Conservation (phyloP, 1,139 yeast genomes). For the Taphrina sp. region DNA sequence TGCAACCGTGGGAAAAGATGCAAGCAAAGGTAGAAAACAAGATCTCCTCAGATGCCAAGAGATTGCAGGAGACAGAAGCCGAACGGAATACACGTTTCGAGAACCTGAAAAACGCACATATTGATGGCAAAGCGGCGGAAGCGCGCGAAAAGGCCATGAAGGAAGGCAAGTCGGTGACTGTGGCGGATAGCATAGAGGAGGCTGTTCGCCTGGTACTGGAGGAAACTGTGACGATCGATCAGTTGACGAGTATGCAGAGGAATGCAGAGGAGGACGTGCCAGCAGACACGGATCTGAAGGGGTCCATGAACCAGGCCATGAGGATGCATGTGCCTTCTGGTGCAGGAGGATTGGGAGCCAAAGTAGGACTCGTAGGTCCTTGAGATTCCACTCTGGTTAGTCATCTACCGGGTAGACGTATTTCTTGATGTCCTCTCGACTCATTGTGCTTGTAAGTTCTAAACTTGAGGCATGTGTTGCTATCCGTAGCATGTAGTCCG, state of each 20-base stretch:
- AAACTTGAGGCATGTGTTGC: too few relatives aligned
- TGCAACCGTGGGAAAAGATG: conserved; percentile 18
- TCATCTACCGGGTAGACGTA: too few relatives aligned
- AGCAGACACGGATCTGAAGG: not conserved
- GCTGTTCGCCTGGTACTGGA: conserved; percentile 9
- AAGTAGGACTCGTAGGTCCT: too few relatives aligned
- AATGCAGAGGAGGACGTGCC: not conserved
- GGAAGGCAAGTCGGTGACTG: conserved; percentile 15
- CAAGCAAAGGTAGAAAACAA: conserved; percentile 2
- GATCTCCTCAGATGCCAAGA: not conserved
- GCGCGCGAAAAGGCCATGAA: conserved; percentile 4
- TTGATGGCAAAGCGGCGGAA: conserved; percentile 17
- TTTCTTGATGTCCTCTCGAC: too few relatives aligned
- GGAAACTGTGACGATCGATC: conserved; percentile 18
- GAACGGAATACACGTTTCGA: not conserved
- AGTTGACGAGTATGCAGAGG: conserved; percentile 1
- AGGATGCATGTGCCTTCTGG: conserved; percentile 3
- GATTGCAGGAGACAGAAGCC: conserved; percentile 1
- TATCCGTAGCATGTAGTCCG: too few relatives aligned
- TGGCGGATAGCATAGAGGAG: conserved; percentile 3
- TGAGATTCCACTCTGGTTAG: too few relatives aligned
- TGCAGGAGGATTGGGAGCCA: conserved; percentile 12
- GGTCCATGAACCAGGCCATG: not conserved
- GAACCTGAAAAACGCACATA: conserved; percentile 4
- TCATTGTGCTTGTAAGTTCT: too few relatives aligned